These are phyloP conservation scores for Meira miltonrushii DNA, from an alignment of 1,284 basidiomycete genomes.

Conservation along the genomic window DNA sequence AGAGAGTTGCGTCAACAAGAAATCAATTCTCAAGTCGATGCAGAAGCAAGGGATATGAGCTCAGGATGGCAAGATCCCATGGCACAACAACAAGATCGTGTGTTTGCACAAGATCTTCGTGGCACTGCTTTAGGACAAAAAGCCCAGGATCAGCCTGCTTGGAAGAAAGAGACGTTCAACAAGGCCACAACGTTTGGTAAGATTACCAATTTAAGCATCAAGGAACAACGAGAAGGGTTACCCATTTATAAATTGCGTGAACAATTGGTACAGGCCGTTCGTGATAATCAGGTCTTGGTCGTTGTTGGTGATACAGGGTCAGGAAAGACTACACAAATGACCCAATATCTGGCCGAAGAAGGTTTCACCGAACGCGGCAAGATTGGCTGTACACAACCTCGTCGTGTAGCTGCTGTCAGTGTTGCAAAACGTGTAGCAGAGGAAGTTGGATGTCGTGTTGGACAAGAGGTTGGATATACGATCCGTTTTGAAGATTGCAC, in stretches of 20 bases:
- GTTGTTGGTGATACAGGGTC: conserved; percentile 94
- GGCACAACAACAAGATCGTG: conserved; percentile 76
- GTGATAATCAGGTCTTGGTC: conserved; percentile 86
- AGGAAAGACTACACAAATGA: conserved; percentile 84
- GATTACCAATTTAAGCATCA: conserved; percentile 81
- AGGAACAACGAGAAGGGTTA: conserved; percentile 82
- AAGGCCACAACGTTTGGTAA: conserved; percentile 95
- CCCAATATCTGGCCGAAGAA: conserved; percentile 83
- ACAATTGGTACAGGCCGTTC: conserved; percentile 81
- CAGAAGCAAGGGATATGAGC: conserved; percentile 84
- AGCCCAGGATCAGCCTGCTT: conserved; percentile 74
- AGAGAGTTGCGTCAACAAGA: conserved; percentile 90
- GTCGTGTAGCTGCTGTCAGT: conserved; percentile 98
- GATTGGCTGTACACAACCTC: conserved; percentile 94
- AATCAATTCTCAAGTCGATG: conserved; percentile 86
- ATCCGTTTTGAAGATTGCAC: conserved; percentile 99
- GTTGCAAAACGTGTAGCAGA: conserved; percentile 97
- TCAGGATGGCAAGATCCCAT: conserved; percentile 97
- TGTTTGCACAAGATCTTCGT: conserved; percentile 89
- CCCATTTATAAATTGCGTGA: conserved; percentile 97
- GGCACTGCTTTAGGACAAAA: conserved; percentile 63
- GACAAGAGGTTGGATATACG: conserved; percentile 94
- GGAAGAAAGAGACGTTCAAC: conserved; percentile 90
- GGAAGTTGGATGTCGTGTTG: conserved; percentile 92
- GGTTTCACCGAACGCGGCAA: conserved; percentile 79